These are phyloP conservation scores for Vanrija sp. DNA, from an alignment of 1,284 basidiomycete species.

Conservation along the genomic window DNA sequence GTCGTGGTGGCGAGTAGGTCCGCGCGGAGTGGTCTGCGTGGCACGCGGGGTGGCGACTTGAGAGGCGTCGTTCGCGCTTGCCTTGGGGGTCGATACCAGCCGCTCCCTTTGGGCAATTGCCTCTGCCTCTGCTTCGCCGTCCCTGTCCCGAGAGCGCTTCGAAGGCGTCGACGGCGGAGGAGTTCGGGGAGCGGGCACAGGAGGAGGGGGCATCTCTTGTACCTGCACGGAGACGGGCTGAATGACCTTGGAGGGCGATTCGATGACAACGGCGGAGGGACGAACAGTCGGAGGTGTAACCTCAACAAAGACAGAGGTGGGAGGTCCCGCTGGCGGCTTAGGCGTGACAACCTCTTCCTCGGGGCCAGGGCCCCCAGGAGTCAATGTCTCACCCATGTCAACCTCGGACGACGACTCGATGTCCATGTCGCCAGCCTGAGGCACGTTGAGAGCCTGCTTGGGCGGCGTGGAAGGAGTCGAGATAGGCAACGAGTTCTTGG, in stretches of 20 bases:
- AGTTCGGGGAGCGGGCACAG: not conserved
- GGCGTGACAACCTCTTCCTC: no score
- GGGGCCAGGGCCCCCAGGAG: no score
- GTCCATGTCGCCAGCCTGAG: conserved; percentile 14
- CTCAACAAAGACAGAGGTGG: not conserved
- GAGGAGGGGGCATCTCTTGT: not conserved
- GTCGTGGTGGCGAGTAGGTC: not conserved
- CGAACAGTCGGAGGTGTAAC: no score
- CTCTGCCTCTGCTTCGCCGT: not conserved
- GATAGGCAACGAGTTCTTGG: not conserved
- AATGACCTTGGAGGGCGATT: not conserved
- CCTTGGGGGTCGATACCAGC: conserved; percentile 9
- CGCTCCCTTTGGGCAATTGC: not conserved
- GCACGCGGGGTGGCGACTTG: conserved; percentile 2
- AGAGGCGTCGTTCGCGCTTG: not conserved
- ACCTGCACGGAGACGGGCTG: no score
- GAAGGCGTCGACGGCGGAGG: conserved; percentile 6
- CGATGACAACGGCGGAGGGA: not conserved
- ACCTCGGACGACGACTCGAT: conserved; percentile 16
- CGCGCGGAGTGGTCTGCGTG: not conserved
- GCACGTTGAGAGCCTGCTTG: conserved; percentile 3
- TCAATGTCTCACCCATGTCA: not conserved
- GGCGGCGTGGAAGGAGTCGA: conserved; percentile 1
- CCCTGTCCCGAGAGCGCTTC: conserved; percentile 10
- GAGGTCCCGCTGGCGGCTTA: not conserved